Evolutionary conservation across 352 stramenopile species (phyloP).

Genomic region (Phytopythium aichiense): DNA sequence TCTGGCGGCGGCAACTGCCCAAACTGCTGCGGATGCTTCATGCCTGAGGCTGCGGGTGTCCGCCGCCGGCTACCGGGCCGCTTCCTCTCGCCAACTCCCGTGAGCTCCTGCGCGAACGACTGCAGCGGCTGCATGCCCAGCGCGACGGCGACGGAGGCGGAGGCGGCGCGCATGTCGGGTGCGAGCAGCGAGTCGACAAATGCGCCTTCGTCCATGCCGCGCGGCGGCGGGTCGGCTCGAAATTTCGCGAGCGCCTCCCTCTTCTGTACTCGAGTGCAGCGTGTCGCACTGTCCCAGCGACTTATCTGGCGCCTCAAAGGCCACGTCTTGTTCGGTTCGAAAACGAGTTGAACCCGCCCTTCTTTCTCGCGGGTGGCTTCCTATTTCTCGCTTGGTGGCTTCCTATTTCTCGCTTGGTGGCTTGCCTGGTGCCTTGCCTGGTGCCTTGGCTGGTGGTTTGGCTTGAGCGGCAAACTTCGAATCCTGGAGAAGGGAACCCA

Average conservation of each 20-base stretch:
- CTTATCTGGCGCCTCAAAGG: neutral
- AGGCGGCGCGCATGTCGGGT: slow-evolving; percentile 38
- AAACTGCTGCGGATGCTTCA: neutral
- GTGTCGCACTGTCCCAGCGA: neutral
- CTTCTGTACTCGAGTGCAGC: slow-evolving; percentile 1
- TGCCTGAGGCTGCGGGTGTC: neutral
- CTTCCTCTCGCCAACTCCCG: neutral
- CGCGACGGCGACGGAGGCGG: slow-evolving; percentile 6
- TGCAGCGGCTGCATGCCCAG: neutral
- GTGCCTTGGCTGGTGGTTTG: too few species aligned
- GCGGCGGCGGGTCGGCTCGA: neutral
- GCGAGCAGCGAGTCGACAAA: slow-evolving; percentile 67
- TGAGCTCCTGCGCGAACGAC: slow-evolving; percentile 9
- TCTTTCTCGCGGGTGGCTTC: neutral
- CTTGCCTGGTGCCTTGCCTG: too few species aligned
- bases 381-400: neutral
- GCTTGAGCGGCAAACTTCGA: neutral
- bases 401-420: neutral
- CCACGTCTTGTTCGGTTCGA: neutral
- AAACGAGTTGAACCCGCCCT: neutral
- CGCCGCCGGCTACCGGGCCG: neutral
- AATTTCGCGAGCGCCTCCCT: neutral
- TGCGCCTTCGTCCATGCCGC: slow-evolving; percentile 53
- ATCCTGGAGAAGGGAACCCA: neutral
- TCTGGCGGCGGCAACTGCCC: slow-evolving; percentile 6